These are phyloP conservation scores for Fusarium succisae DNA, from an alignment of 2,329 filamentous ascomycete species.

Conservation along the genomic window DNA sequence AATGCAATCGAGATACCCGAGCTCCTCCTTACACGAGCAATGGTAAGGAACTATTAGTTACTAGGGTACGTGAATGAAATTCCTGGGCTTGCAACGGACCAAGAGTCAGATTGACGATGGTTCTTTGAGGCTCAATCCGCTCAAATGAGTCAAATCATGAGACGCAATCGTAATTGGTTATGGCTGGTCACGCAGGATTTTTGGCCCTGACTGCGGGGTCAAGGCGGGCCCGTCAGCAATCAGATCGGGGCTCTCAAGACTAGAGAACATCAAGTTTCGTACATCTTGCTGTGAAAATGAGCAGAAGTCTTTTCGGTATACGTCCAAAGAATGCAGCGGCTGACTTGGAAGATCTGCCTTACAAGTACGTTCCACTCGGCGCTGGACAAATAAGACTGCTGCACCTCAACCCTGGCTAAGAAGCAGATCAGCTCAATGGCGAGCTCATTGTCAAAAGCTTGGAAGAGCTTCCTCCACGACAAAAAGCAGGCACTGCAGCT, in stretches of 20 bases:
- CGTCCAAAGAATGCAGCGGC: rapidly evolving
- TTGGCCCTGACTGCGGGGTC: not conserved
- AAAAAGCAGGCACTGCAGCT: not conserved
- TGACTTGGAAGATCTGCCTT: rapidly evolving
- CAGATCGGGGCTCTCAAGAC: rapidly evolving
- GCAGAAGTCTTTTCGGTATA: rapidly evolving
- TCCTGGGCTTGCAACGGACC: not conserved
- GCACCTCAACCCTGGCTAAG: not conserved
- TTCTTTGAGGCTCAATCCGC: not conserved
- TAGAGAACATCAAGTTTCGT: too few species aligned
- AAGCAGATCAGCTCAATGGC: not conserved
- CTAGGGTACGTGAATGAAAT: rapidly evolving
- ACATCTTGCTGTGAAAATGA: not conserved
- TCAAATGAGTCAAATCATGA: too few species aligned
- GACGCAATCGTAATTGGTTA: not conserved
- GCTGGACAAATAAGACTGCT: not conserved
- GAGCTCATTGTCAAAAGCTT: not conserved
- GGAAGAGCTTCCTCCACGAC: not conserved
- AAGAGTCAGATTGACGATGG: too few species aligned
- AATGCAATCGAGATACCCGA: too few species aligned
- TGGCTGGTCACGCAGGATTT: not conserved
- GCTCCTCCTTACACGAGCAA: rapidly evolving
- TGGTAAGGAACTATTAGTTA: not conserved
- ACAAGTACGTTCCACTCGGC: not conserved
- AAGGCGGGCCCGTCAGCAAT: not conserved